Conservation (phyloP, 257 asterid species). For the Solanum dulcamara region DNA sequence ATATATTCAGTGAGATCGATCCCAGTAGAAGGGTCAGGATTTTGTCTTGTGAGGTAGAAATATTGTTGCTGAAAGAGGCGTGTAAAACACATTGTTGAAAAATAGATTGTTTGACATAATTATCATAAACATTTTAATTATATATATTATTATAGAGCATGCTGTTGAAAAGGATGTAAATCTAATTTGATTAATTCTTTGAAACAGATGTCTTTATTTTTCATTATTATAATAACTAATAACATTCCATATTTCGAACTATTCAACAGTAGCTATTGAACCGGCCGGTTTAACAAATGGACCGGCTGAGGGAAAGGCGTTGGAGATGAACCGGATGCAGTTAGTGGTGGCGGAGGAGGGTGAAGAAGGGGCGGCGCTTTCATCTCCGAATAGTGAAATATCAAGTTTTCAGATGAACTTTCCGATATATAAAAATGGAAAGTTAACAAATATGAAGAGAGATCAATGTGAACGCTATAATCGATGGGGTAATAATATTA, state of each 20-base stretch:
- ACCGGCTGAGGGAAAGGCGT: not conserved
- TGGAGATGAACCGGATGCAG: slow-evolving; percentile 23
- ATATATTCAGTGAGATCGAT: not conserved
- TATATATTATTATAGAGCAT: not conserved
- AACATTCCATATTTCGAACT: not conserved
- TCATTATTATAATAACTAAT: not conserved
- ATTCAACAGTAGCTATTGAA: slow-evolving; percentile 28
- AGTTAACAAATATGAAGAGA: slow-evolving; percentile 16
- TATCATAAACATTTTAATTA: not conserved
- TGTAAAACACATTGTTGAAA: not conserved
- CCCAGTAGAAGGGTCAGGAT: no score
- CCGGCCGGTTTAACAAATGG: slow-evolving; percentile 10
- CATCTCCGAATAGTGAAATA: slow-evolving; percentile 37
- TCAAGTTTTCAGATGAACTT: slow-evolving; percentile 59
- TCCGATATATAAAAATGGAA: slow-evolving; percentile 8
- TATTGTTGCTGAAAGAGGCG: not conserved
- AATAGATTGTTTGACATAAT: not conserved
- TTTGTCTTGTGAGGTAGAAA: not conserved
- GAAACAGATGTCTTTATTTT: not conserved
- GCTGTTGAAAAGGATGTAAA: not conserved
- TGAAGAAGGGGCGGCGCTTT: slow-evolving; percentile 17
- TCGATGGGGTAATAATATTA: not conserved
- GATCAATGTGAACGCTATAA: slow-evolving; percentile 3
- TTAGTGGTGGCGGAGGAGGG: slow-evolving; percentile 12
- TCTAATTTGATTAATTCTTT: not conserved